A percentile compares a stretch with the other conserved stretches of the same genome.
These are phyloP conservation scores for Passalora sequoiae DNA, from an alignment of 2,329 filamentous ascomycete genomes.

Conservation along the genomic window DNA sequence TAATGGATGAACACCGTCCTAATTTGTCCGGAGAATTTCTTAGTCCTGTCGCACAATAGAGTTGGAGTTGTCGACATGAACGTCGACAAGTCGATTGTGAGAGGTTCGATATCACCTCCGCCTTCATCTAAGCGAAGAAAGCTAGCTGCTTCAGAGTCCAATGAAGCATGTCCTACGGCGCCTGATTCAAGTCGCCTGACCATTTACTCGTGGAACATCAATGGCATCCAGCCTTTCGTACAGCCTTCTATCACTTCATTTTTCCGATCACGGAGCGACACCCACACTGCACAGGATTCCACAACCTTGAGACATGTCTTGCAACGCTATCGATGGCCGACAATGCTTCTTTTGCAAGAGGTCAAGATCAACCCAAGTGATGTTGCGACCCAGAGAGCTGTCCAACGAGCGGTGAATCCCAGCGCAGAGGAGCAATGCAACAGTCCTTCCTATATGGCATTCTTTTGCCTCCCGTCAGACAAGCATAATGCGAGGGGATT, in stretches of 20 bases:
- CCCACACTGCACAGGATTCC: not conserved
- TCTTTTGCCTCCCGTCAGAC: conserved; percentile 48
- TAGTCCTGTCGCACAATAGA: too few relatives aligned
- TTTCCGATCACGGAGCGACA: conserved; percentile 24
- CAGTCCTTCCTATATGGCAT: conserved; percentile 40
- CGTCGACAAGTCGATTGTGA: not conserved
- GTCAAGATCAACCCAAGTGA: conserved; percentile 45
- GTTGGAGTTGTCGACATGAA: not conserved
- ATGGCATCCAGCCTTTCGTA: conserved; percentile 43
- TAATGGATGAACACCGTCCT: too few relatives aligned
- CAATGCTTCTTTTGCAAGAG: conserved; percentile 47
- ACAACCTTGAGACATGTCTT: conserved; percentile 39
- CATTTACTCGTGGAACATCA: conserved; percentile 48
- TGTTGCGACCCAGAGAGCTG: conserved; percentile 35
- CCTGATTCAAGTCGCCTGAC: not conserved
- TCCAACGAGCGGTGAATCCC: conserved; percentile 35
- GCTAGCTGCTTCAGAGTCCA: conserved; percentile 1
- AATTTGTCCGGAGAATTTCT: too few relatives aligned
- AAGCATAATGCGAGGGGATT: conserved; percentile 48
- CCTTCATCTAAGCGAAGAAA: conserved; percentile 27
- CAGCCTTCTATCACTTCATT: conserved; percentile 40
- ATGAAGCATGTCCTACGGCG: too few relatives aligned
- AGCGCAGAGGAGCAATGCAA: conserved; percentile 16
- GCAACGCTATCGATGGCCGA: conserved; percentile 42
- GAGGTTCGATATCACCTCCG: conserved; percentile 30